These are phyloP conservation scores for Aspergillus haitiensis DNA, from an alignment of 495 filamentous ascomycete genomes.

Conservation along the genomic window DNA sequence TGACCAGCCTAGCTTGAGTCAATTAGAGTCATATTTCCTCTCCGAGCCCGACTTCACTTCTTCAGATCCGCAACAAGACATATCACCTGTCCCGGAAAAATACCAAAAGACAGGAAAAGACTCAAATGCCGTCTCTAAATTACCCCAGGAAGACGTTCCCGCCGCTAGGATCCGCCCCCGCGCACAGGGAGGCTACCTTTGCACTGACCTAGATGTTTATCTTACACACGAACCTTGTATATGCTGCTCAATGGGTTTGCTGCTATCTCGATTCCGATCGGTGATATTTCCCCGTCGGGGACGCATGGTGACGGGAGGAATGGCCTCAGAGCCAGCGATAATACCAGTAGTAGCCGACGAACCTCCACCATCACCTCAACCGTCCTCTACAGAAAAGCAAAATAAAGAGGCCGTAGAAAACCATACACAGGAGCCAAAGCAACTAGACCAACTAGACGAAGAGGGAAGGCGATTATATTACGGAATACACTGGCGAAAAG, in stretches of 20 bases:
- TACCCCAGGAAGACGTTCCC: not conserved
- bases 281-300: slow-evolving; percentile 70
- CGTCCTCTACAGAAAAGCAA: slow-evolving; percentile 8
- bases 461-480: slow-evolving; percentile 48
- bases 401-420: slow-evolving; percentile 56
- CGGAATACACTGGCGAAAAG: slow-evolving; percentile 87
- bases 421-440: slow-evolving; percentile 21
- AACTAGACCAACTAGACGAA: not conserved
- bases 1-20: slow-evolving; percentile 28
- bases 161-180: slow-evolving; percentile 43
- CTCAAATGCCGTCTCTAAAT: slow-evolving; percentile 6
- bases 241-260: slow-evolving; percentile 93
- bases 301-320: slow-evolving; percentile 39
- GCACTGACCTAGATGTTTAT: slow-evolving; percentile 87
- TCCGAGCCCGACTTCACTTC: slow-evolving; percentile 23
- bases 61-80: slow-evolving; percentile 2
- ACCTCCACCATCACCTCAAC: no score
- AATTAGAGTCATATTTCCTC: slow-evolving; percentile 42
- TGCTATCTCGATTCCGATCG: slow-evolving; percentile 84
- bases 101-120: slow-evolving; percentile 23
- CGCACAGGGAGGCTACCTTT: slow-evolving; percentile 81
- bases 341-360: slow-evolving; percentile 19
- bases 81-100: slow-evolving; percentile 23
- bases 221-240: slow-evolving; percentile 92
- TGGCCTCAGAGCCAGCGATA: slow-evolving; percentile 42